These are phyloP conservation scores for Pythium folliculosum DNA, from an alignment of 352 stramenopile genomes.

Conservation along the genomic window DNA sequence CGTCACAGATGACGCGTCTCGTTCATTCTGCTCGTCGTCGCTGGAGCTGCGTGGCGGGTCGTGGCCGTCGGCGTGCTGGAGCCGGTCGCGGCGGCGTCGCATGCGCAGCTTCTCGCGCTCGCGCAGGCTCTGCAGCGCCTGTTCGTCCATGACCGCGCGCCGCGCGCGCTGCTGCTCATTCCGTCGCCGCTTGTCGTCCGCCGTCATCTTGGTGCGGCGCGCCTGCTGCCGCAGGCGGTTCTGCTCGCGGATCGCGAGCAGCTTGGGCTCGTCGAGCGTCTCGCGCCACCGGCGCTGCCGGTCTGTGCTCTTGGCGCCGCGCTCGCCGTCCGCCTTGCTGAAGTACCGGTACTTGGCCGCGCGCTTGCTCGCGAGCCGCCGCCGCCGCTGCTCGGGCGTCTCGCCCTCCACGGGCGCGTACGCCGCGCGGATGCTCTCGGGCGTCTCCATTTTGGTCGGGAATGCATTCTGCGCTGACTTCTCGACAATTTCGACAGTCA, in stretches of 20 bases:
- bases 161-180: slow-evolving; percentile 54
- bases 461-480: too few relatives aligned
- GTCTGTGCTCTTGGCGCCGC: slow-evolving; percentile 21
- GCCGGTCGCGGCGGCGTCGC: slow-evolving; percentile 29
- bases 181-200: slow-evolving; percentile 38
- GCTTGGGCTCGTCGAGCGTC: slow-evolving; percentile 45
- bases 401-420: slow-evolving; percentile 50
- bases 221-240: slow-evolving; percentile 64
- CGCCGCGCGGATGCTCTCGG: slow-evolving; percentile 50
- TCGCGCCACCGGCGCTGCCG: slow-evolving; percentile 42
- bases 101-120: slow-evolving; percentile 52
- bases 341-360: slow-evolving; percentile 75
- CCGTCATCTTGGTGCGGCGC: slow-evolving; percentile 47
- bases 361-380: slow-evolving; percentile 55
- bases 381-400: slow-evolving; percentile 47
- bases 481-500: slow-evolving; percentile 17
- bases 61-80: not conserved
- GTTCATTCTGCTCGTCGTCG: too few relatives aligned
- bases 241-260: slow-evolving; percentile 47
- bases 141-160: slow-evolving; percentile 45
- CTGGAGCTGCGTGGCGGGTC: not conserved
- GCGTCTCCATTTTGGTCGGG: slow-evolving; percentile 39
- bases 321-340: slow-evolving; percentile 19
- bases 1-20: too few relatives aligned
- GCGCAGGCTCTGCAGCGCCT: slow-evolving; percentile 41